Base-by-base conservation (phyloP, 1,284 basidiomycete genomes). In the Termitomyces sp. region DNA sequence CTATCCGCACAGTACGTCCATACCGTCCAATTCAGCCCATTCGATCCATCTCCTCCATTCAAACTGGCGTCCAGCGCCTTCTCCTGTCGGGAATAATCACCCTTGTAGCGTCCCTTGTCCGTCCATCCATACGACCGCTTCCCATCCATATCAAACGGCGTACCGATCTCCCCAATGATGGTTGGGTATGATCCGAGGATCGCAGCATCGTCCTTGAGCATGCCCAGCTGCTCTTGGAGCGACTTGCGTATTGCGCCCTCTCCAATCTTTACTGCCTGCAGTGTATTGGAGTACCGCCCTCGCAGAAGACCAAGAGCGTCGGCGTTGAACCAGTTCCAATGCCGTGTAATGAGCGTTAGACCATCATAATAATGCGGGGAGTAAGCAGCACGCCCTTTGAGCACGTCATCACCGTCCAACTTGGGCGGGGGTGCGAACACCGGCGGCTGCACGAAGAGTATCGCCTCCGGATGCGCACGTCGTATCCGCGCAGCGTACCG, bases 261-360 rank as follows among this genome's bases (percentile, higher is more conserved):
- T 34, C 96, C 96, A 42, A 98, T 74, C 64, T 74, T 93, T 56
- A 79, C 90, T 38, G 73, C 92, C 68, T 72, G 86, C 56, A 74
- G 72, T 62, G 76, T 86, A 71, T 68, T 84, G 65, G 79, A 78
- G 69, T 98, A 99, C 66, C 93, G 93, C 17, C 92, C 92, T 40
- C 96, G 77, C 40, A 98, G 72, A 7, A 98, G 70, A 1, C 96
- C 96, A 0, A 99, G 74, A 0, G 95, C 92, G 70, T 99, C 96
- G 1, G 94, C 95, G 65, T 98, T 98, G 79, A 96, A 93, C 92
- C 90, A 94, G 67, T 94, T 90, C 94, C 92, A 96, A 63, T 94
- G 91, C 31, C 89, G 78, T 34, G 90, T 91, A 30, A 92, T 74
- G 17, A 91, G 78, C 6, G 89, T 91, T 43, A 98, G 76, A 1